phyloP scores from a whole-genome alignment of 768 basidiomycete species.

The Suillus discolor region DNA sequence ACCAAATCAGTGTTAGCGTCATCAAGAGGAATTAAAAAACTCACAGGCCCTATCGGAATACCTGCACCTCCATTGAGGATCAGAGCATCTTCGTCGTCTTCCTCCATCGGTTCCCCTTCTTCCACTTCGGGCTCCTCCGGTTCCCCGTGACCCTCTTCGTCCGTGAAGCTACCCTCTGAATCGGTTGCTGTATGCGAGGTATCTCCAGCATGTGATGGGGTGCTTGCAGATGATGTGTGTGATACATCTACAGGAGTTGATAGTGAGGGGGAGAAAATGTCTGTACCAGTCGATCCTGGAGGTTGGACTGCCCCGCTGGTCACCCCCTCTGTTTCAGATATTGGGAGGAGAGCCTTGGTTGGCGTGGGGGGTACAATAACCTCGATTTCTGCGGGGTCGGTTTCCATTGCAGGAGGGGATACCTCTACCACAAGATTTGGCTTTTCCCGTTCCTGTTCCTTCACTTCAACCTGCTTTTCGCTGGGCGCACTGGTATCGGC shows the following conservation, averaged over 20 bases:
- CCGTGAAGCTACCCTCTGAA: constrained; percentile 47
- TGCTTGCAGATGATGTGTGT: constrained; percentile 23
- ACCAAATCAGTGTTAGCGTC: constrained; percentile 9
- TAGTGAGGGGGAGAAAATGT: constrained; percentile 32
- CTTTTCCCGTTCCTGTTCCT: constrained; percentile 42
- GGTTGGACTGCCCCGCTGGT: constrained; percentile 92
- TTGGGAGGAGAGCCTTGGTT: constrained; percentile 47
- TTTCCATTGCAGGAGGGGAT: constrained; percentile 20
- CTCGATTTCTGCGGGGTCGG: constrained; percentile 34
- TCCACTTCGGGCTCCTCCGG: constrained; percentile 71
- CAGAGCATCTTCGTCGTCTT: constrained; percentile 86
- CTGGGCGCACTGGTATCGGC: constrained; percentile 22
- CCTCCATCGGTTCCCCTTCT: constrained; percentile 61
- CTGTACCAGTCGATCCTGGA: constrained; percentile 74
- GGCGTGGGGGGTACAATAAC: constrained; percentile 52
- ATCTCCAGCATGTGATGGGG: constrained; percentile 33
- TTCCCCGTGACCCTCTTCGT: constrained; percentile 68
- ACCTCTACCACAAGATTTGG: constrained; percentile 34
- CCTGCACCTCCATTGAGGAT: constrained; percentile 93
- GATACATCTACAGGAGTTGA: constrained; percentile 26
- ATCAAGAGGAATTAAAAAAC: constrained; percentile 31
- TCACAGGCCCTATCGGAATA: constrained; percentile 89
- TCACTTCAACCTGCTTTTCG: constrained; percentile 33
- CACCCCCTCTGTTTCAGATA: constrained; percentile 82
- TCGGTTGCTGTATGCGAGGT: constrained; percentile 34